These are phyloP conservation scores for Kwoniella dejecticola DNA, from an alignment of 768 basidiomycete species.

Conservation along the genomic window DNA sequence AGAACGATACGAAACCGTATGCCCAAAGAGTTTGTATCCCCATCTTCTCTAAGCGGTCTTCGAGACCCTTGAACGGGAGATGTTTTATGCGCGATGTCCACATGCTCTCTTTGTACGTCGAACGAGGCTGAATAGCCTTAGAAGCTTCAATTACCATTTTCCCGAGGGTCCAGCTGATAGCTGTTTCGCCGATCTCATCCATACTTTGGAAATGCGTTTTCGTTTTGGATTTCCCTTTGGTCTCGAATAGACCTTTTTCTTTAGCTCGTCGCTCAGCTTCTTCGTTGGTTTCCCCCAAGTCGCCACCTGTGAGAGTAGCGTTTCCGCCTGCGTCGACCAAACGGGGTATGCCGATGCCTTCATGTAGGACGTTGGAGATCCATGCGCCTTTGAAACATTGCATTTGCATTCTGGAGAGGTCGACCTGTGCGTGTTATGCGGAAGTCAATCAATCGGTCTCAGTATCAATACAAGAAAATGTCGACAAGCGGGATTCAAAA, in stretches of 20 bases:
- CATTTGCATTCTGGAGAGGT: slow-evolving; percentile 83
- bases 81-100: slow-evolving; percentile 26
- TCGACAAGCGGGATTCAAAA: not conserved
- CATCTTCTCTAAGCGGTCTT: slow-evolving; percentile 27
- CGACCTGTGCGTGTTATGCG: slow-evolving; percentile 60
- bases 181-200: slow-evolving; percentile 87
- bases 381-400: slow-evolving; percentile 99
- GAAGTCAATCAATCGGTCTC: too few relatives aligned
- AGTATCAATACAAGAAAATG: not conserved
- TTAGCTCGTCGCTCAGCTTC: slow-evolving; percentile 74
- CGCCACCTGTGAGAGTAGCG: slow-evolving; percentile 62
- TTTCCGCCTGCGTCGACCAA: slow-evolving; percentile 85
- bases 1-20: slow-evolving; percentile 35
- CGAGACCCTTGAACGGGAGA: slow-evolving; percentile 18
- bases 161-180: slow-evolving; percentile 96
- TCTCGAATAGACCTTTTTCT: slow-evolving; percentile 70
- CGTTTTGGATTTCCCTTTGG: slow-evolving; percentile 3
- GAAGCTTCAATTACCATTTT: slow-evolving; percentile 99
- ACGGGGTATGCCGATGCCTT: slow-evolving; percentile 91
- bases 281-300: slow-evolving; percentile 58
- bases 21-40: slow-evolving; percentile 51
- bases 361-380: slow-evolving; percentile 93
- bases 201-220: slow-evolving; percentile 76
- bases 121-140: slow-evolving; percentile 43
- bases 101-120: slow-evolving; percentile 21